Base-by-base conservation (phyloP, 78 protist genomes). In the Speleostelium caveatum region DNA sequence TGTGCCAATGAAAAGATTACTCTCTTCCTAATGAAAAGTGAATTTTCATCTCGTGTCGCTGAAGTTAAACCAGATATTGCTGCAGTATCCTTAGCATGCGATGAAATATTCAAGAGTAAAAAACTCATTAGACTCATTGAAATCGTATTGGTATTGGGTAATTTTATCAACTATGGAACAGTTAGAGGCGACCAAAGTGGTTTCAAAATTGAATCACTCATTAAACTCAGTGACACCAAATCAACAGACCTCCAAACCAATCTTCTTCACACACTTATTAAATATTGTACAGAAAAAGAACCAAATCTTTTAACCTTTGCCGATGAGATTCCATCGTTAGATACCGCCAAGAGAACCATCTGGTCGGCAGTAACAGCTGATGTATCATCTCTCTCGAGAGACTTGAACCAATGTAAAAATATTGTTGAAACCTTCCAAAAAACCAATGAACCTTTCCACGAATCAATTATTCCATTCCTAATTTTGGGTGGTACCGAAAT, bases 131-230 rank as follows among this genome's bases (percentile, higher is more conserved):
- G 93, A 58, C 17, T 75, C 56, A 65, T 86, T 74, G 89, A 88
- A 41, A 71, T 88, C 38, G 26, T 75, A 7, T 66, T 88, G 41
- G 94, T 78, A 0, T 58, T 88, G 1, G 94, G 94, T 35, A 88
- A 88, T 24, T 88, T 78, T 26, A 88, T 88, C 33, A 88, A 88
- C 76, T 76, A 35, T 61, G 94, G 94, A 6, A 88, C 94, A 21
- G 71, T 63, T 17, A 67, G 94, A 72, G 94, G 94, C 8, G 94
- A 88, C 24, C 80, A 69, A 61, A 26, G 67, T 2, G 94, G 87
- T 17, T 88, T 60, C 75, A 88, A 88, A 56, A 60, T 88, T 21
- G 89, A 88, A 30, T 61, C 77, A 67, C 67, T 88, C 7, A 62
- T 62, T 16, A 76, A 78, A 19, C 0, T 88, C 28, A 53, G 58